Evolutionary conservation across 495 filamentous ascomycete genomes (phyloP).

Genomic region (Penicillium turbatum): DNA sequence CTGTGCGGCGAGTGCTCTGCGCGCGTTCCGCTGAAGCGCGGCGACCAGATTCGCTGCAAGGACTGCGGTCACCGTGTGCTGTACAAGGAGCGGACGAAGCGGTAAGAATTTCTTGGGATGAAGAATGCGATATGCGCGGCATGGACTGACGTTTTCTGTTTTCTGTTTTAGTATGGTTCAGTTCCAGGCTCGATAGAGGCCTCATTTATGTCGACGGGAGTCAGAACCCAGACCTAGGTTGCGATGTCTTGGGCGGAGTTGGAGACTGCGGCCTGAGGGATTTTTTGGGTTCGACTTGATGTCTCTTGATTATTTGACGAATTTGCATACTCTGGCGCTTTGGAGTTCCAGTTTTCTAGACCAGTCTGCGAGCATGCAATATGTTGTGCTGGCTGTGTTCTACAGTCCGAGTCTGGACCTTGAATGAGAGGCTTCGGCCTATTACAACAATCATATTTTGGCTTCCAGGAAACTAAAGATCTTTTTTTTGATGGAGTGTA

Average conservation of each 20-base stretch:
- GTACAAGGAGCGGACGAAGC: constrained; percentile 96
- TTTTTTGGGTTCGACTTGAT: constrained; percentile 3
- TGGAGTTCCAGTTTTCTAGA: constrained; percentile 20
- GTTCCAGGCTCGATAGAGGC: constrained; percentile 79
- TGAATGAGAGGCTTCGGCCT: background rate
- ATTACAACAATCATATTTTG: background rate
- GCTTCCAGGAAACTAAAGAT: background rate
- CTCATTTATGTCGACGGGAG: background rate
- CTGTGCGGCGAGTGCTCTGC: constrained; percentile 89
- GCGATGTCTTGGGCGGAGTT: constrained; percentile 9
- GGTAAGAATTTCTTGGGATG: constrained; percentile 52
- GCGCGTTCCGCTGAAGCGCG: constrained; percentile 74
- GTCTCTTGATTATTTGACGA: constrained; percentile 13
- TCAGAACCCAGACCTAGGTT: background rate
- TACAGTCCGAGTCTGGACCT: background rate
- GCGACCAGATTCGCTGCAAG: constrained; percentile 88
- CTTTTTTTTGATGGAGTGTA: background rate
- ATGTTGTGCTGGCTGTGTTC: background rate
- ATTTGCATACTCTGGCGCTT: constrained; percentile 32
- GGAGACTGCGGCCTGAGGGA: constrained; percentile 4
- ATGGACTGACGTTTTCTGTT: constrained; percentile 10
- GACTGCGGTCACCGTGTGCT: constrained; percentile 94
- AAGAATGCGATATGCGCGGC: constrained; percentile 2
- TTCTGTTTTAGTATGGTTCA: constrained; percentile 76
- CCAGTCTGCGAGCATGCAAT: background rate